Base-by-base conservation (phyloP, 768 basidiomycete genomes). In the Neoboletus subvelutipes region DNA sequence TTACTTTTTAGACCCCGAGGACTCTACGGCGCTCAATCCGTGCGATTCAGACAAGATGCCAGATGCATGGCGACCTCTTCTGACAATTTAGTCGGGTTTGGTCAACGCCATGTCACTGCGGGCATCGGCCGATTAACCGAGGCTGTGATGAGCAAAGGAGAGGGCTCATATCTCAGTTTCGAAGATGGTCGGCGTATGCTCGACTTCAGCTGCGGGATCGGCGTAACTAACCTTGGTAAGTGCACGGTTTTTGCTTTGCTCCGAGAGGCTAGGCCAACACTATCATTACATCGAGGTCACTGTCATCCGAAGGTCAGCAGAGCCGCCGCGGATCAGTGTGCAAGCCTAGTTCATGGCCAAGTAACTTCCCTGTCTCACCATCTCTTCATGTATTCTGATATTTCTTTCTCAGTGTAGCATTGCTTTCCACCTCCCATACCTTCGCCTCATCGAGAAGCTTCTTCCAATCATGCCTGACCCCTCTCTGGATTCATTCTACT, bases 401-500 rank as follows among this genome's bases (percentile, higher is more conserved):
- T 15, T 24, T n/a, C 24, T 20, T n/a, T 65, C 48, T 65, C 48
- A 95, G 91, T 91, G 91, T 73, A 90, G 90, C 76, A 92, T 97
- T 65, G 89, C 87, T 6, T 89, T 92, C 77, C 86, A 92, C 64
- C 84, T 81, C 60, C 92, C 94, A 0, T 94, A 96, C 73, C 80
- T 97, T 20, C 80, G 85, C 49, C 88, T 98, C 64, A 88, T 98
- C 66, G 83, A 96, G 71, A 82, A 82, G 53, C 80, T 98, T 8
- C 75, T 96, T 13, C 91, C 94, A 0, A 75, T 89, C 56, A 94
- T 98, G 94, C 95, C 95, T 2, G 76, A 95, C 73, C 80, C 86
- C 0, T 94, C 93, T 1, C 80, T 98, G 33, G 90, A 96, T 71
- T 92, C 92, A 26, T 98, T 98, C 81, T 97, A 94, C 82, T 92